Evolutionary conservation across 73 alveolate species (phyloP).

Genomic region (Stentor roeselii): DNA sequence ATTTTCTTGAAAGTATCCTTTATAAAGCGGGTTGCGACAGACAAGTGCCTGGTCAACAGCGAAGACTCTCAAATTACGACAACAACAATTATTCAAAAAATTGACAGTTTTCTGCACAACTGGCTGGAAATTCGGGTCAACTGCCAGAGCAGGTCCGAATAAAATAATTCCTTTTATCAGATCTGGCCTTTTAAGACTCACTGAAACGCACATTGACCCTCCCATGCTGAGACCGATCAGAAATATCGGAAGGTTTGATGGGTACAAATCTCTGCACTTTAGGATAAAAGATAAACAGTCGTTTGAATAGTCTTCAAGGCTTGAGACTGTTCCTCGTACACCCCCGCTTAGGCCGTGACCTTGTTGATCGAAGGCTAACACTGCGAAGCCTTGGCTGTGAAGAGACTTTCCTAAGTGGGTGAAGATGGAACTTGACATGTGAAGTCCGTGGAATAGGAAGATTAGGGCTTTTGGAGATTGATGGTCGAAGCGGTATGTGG

Average conservation of each 20-base stretch:
- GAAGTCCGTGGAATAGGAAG: not conserved
- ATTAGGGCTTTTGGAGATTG: not conserved
- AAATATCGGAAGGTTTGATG: not conserved
- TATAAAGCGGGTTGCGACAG: not conserved
- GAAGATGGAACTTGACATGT: not conserved
- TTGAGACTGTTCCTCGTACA: not conserved
- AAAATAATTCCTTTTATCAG: not conserved
- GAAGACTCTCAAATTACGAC: not conserved
- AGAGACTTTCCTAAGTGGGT: not conserved
- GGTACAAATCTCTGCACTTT: not conserved
- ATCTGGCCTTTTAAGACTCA: not conserved
- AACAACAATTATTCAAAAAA: not conserved
- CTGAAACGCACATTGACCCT: not conserved
- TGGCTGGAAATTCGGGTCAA: not conserved
- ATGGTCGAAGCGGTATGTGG: not conserved
- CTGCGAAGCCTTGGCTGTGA: not conserved
- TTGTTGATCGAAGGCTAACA: not conserved
- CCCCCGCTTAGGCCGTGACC: conserved; percentile 22
- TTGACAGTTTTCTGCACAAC: not conserved
- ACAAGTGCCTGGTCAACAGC: too few species aligned
- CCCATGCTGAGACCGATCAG: not conserved
- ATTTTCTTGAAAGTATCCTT: not conserved
- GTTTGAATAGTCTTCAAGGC: not conserved
- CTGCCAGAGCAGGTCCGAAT: conserved; percentile 8
- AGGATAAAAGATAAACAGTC: not conserved